These are phyloP conservation scores for Abrus precatorius DNA, from an alignment of 306 rosid genomes.

Conservation along the genomic window DNA sequence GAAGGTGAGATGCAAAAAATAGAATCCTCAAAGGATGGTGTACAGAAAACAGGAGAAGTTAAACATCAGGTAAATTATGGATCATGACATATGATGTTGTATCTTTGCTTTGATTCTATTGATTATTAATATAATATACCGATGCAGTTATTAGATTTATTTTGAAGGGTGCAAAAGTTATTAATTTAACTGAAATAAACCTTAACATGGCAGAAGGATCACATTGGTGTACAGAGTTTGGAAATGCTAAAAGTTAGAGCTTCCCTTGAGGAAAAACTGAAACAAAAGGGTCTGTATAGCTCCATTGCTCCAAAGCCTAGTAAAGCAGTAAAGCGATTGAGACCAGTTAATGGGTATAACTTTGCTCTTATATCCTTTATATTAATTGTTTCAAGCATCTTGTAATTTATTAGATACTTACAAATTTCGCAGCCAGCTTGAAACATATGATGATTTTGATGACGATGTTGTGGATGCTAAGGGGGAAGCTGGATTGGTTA, in stretches of 20 bases:
- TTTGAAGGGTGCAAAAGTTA: conserved; percentile 12
- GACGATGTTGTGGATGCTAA: conserved; percentile 66
- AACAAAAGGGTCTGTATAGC: conserved; percentile 69
- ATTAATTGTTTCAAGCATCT: conserved; percentile 40
- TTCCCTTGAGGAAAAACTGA: conserved; percentile 81
- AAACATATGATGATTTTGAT: conserved; percentile 80
- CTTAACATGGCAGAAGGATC: conserved; percentile 64
- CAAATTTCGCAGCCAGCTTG: conserved; percentile 68
- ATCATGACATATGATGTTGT: conserved; percentile 19
- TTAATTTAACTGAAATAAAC: conserved; percentile 45
- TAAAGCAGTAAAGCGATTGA: conserved; percentile 58
- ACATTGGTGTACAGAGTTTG: conserved; percentile 71
- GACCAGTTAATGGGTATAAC: conserved; percentile 76
- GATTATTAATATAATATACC: conserved; percentile 8
- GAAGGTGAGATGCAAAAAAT: conserved; percentile 48
- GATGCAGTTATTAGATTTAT: conserved; percentile 22
- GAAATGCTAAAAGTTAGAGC: conserved; percentile 88
- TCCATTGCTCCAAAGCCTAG: conserved; percentile 63
- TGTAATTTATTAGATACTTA: conserved; percentile 47
- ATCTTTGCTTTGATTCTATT: conserved; percentile 8
- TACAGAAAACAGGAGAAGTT: conserved; percentile 55
- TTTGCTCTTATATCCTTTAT: conserved; percentile 17
- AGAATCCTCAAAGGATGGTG: conserved; percentile 57
- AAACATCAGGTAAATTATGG: conserved; percentile 67
- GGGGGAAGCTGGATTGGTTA: conserved; percentile 41